Base-by-base conservation (phyloP, 176 grass and related monocot genomes). In the Triticum aestivum region DNA sequence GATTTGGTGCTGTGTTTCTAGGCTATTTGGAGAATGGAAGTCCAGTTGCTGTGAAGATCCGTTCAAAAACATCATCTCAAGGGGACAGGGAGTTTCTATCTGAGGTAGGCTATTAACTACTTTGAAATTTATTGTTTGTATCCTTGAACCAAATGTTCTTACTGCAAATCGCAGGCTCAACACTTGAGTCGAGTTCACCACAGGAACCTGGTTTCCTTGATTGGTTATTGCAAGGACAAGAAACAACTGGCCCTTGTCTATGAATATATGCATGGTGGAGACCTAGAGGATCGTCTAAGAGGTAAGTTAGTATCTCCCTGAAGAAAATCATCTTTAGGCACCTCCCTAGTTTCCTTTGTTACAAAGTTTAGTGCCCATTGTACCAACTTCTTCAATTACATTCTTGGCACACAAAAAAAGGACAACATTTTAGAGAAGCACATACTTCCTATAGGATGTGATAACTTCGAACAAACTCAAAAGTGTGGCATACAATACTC, bases 221-320 rank as follows among this genome's bases (percentile, higher is more conserved):
- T 93, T 79, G 94, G 91, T 29, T 93, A 90, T 79, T 97, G 94
- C 87, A 92, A 90, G 81, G 94, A 92, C 44, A 82, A 87, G 54
- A 85, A 86, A 34, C 79, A 88, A 75, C 29, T 88, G 35, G 88
- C 77, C 51, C 88, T 93, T 83, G 86, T 93, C 4, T 93, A 90
- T 77, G 92, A 93, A 65, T 91, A 86, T 38, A 88, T 93, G 88
- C 37, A 84, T 15, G 85, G 86, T 51, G 88, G 91, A 76, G 75
- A 59, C 34, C 87, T 92, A 21, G 32, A 86, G 32, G 49, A 79
- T 21, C 61, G 72, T 88, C 45, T 86, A 78, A 79, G 77, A 77
- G 88, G 91, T 88, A 82, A 51, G 24, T 33, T 24, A 30, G 54
- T 9, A 6, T 11, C 15, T 49, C 3, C 26, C 9, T 49, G 29